Evolutionary conservation across 2,329 filamentous ascomycete genomes (phyloP).

Genomic region (Saccharata proteae): DNA sequence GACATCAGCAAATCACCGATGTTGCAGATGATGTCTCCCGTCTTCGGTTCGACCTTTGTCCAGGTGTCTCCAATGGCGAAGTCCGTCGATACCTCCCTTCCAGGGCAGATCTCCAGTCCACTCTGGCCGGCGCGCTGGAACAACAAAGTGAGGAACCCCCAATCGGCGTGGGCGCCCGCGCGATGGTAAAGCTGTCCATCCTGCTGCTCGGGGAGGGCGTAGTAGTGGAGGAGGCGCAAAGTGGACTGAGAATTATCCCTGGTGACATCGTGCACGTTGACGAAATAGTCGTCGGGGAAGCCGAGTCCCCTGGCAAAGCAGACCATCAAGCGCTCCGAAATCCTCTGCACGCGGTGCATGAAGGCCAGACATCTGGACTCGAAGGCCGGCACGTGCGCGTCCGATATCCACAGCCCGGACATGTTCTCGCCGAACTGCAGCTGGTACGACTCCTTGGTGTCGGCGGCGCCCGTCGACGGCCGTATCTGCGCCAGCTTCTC

Average conservation of each 20-base stretch:
- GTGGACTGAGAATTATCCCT: slow-evolving; percentile 43
- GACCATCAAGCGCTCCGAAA: slow-evolving; percentile 45
- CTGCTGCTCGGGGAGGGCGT: slow-evolving; percentile 24
- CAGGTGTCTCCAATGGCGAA: slow-evolving; percentile 49
- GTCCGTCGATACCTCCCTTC: slow-evolving; percentile 46
- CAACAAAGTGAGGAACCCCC: slow-evolving; percentile 50
- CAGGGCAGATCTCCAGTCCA: slow-evolving; percentile 53
- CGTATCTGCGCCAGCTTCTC: slow-evolving; percentile 47
- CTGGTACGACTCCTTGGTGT: slow-evolving; percentile 52
- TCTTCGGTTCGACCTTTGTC: slow-evolving; percentile 48
- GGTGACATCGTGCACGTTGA: slow-evolving; percentile 40
- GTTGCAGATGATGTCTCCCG: slow-evolving; percentile 49
- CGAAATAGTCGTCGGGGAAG: slow-evolving; percentile 45
- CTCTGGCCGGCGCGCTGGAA: slow-evolving; percentile 50
- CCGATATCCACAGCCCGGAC: slow-evolving; percentile 39
- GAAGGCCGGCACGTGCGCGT: slow-evolving; percentile 39
- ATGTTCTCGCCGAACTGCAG: slow-evolving; percentile 48
- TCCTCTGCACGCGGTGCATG: slow-evolving; percentile 41
- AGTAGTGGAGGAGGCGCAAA: slow-evolving; percentile 45
- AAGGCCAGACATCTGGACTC: slow-evolving; percentile 33
- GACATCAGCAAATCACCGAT: slow-evolving; percentile 56
- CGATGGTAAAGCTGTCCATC: slow-evolving; percentile 39
- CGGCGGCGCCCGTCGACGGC: slow-evolving; percentile 45
- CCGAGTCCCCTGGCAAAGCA: slow-evolving; percentile 47
- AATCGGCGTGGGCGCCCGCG: slow-evolving; percentile 52